Conservation (phyloP, 768 basidiomycete species). For the Leccinum incarnatum region DNA sequence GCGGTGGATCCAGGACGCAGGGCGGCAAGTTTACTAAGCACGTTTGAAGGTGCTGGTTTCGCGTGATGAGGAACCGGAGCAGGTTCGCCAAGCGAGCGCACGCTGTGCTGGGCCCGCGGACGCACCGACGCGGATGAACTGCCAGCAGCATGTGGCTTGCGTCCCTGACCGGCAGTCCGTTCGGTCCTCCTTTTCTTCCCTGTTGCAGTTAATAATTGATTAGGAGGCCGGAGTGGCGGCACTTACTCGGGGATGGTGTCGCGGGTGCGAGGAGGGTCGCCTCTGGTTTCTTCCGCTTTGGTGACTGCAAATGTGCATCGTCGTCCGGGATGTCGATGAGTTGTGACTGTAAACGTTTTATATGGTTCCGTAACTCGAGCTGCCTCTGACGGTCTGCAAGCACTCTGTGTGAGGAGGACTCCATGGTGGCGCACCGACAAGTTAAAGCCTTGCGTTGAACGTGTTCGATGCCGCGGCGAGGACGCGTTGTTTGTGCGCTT, state of each 20-base stretch:
- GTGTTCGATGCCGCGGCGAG: conserved; percentile 17
- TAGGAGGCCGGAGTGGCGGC: neutral
- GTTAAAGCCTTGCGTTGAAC: conserved; percentile 8
- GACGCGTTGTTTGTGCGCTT: conserved; percentile 24
- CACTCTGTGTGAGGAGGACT: conserved; percentile 47
- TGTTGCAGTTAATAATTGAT: conserved; percentile 4
- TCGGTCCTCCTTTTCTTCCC: conserved; percentile 47
- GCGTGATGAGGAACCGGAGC: conserved; percentile 9
- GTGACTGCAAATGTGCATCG: conserved; percentile 32
- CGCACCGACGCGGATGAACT: conserved; percentile 8
- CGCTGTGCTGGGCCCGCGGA: conserved; percentile 15
- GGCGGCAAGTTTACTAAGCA: conserved; percentile 50
- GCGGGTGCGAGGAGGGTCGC: conserved; percentile 41
- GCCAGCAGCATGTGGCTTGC: conserved; percentile 13
- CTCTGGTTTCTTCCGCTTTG: conserved; percentile 47
- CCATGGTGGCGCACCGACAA: conserved; percentile 39
- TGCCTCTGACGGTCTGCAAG: conserved; percentile 41
- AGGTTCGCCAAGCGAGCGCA: conserved; percentile 6
- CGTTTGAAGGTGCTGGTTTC: conserved; percentile 48
- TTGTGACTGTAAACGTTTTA: conserved; percentile 54
- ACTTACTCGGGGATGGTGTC: conserved; percentile 68
- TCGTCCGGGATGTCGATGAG: conserved; percentile 38
- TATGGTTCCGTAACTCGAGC: conserved; percentile 51
- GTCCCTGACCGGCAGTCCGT: conserved; percentile 23
- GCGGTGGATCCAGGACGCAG: conserved; percentile 27